Conservation (phyloP, 768 basidiomycete genomes). For the Mycena rebaudengoi region DNA sequence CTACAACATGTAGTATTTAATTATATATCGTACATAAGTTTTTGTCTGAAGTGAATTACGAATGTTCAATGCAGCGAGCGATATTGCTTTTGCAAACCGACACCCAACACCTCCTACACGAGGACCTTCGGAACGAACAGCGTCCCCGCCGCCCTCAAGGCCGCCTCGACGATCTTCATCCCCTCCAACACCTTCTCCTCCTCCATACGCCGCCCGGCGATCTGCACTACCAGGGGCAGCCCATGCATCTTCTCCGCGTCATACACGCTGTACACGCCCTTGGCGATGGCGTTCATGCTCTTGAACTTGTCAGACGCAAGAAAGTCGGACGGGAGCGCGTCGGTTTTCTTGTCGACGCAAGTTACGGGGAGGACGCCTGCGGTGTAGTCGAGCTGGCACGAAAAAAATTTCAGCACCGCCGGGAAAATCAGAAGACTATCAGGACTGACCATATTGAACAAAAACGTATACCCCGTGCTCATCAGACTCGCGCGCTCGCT, state of each 20-base stretch:
- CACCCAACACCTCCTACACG: too few relatives aligned
- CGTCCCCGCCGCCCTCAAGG: conserved; percentile 21
- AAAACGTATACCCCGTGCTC: conserved; percentile 68
- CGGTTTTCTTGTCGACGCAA: conserved; percentile 50
- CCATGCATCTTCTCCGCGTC: conserved; percentile 72
- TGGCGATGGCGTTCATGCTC: conserved; percentile 43
- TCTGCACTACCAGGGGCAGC: conserved; percentile 72
- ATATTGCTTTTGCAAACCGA: too few relatives aligned
- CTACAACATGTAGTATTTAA: too few relatives aligned
- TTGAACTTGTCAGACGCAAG: conserved; percentile 39
- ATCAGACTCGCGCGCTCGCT: conserved; percentile 62
- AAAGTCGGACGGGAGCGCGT: conserved; percentile 46
- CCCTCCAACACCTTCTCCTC: conserved; percentile 79
- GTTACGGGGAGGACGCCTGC: conserved; percentile 71
- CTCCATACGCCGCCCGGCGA: conserved; percentile 68
- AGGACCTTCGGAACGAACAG: conserved; percentile 16
- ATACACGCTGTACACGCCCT: conserved; percentile 58
- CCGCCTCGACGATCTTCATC: conserved; percentile 61
- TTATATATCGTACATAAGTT: too few relatives aligned
- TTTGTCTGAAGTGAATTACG: too few relatives aligned
- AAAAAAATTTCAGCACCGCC: background rate
- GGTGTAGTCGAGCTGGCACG: conserved; percentile 57
- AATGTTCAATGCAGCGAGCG: too few relatives aligned
- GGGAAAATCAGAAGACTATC: background rate
- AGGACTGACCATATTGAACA: conserved; percentile 70